Evolutionary conservation across 371 early-diverging fungal genomes (phyloP).

Genomic region (Mucor ambiguus): DNA sequence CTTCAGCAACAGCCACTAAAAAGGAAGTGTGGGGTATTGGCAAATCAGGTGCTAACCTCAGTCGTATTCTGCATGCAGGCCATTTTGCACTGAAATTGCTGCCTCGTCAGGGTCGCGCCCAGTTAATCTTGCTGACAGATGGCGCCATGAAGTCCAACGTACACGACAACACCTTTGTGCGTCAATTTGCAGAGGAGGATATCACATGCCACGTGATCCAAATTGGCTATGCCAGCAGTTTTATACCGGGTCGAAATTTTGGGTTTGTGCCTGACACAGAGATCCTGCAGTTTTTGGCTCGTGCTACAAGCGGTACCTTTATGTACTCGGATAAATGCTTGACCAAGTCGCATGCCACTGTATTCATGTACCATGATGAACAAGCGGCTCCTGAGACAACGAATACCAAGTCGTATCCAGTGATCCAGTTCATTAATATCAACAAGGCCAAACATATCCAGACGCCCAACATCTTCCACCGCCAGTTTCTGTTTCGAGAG

Average conservation of each 20-base stretch:
- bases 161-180: slow-evolving; percentile 56
- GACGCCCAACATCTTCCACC: slow-evolving; percentile 38
- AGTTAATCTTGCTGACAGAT: slow-evolving; percentile 84
- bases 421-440: slow-evolving; percentile 18
- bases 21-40: slow-evolving; percentile 67
- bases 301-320: slow-evolving; percentile 81
- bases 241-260: slow-evolving; percentile 78
- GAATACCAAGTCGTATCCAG: slow-evolving; percentile 10
- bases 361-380: slow-evolving; percentile 1
- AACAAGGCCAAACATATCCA: slow-evolving; percentile 22
- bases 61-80: slow-evolving; percentile 72
- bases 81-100: slow-evolving; percentile 74
- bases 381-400: background rate
- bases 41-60: slow-evolving; percentile 60
- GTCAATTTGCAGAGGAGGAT: slow-evolving; percentile 69
- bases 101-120: slow-evolving; percentile 70
- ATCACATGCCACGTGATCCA: slow-evolving; percentile 84
- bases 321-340: slow-evolving; percentile 77
- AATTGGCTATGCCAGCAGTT: slow-evolving; percentile 78
- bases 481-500: slow-evolving; percentile 38
- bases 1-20: slow-evolving; percentile 22
- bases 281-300: slow-evolving; percentile 78
- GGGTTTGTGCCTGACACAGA: slow-evolving; percentile 92
- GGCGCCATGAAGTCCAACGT: slow-evolving; percentile 78
- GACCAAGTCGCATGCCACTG: slow-evolving; percentile 2